These are phyloP conservation scores for Scutellaria baicalensis DNA, from an alignment of 257 asterid species.

Conservation along the genomic window DNA sequence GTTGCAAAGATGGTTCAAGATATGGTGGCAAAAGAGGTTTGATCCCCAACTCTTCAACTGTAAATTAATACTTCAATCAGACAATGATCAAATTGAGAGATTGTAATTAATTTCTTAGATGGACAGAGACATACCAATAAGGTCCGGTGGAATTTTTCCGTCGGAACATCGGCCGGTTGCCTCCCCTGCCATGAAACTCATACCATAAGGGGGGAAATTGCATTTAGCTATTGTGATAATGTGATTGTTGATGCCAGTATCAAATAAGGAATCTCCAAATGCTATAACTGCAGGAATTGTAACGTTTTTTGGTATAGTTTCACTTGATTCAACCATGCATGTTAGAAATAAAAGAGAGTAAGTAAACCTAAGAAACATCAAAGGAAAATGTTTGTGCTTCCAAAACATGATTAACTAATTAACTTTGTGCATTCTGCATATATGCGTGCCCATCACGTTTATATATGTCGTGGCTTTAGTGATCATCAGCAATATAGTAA, in stretches of 20 bases:
- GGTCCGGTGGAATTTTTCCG: slow-evolving; percentile 51
- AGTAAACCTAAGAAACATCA: too few relatives aligned
- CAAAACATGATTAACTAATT: too few relatives aligned
- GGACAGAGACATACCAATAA: slow-evolving; percentile 26
- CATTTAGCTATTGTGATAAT: slow-evolving; percentile 27
- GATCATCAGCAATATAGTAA: too few relatives aligned
- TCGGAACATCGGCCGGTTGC: slow-evolving; percentile 52
- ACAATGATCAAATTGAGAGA: too few relatives aligned
- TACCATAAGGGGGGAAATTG: slow-evolving; percentile 50
- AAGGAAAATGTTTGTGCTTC: too few relatives aligned
- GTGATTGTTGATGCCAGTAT: slow-evolving; percentile 46
- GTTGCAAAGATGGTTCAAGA: slow-evolving; percentile 37
- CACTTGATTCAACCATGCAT: not conserved
- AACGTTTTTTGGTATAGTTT: slow-evolving; percentile 10
- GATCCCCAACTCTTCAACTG: slow-evolving; percentile 49
- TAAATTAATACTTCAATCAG: not conserved
- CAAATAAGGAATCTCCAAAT: slow-evolving; percentile 53
- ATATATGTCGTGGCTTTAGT: too few relatives aligned
- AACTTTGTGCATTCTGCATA: too few relatives aligned
- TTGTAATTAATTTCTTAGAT: too few relatives aligned
- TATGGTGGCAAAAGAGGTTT: slow-evolving; percentile 42
- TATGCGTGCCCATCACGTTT: too few relatives aligned
- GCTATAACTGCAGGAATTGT: slow-evolving; percentile 34
- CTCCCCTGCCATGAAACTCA: slow-evolving; percentile 42
- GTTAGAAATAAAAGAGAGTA: not conserved